Evolutionary conservation across 1,284 basidiomycete genomes (phyloP).

Genomic region (Salmacisia buchloeana): DNA sequence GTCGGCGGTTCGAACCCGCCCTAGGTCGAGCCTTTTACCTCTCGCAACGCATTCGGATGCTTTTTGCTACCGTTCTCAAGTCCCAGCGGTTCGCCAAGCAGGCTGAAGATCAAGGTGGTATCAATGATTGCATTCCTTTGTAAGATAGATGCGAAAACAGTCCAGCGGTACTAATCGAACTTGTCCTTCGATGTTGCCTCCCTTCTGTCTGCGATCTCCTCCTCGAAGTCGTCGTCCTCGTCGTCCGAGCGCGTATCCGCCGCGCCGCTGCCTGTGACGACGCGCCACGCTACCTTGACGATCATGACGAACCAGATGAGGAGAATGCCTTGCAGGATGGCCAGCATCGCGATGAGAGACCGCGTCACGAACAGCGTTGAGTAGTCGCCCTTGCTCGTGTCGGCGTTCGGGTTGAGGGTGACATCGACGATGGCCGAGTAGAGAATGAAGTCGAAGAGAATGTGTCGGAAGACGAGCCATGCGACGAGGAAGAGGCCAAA

Average conservation of each 20-base stretch:
- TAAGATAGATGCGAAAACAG: too few relatives aligned
- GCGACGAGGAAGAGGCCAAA: conserved; percentile 64
- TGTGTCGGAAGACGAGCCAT: conserved; percentile 43
- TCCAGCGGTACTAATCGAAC: too few relatives aligned
- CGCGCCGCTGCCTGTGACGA: conserved; percentile 70
- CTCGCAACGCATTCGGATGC: too few relatives aligned
- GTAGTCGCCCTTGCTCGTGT: not conserved
- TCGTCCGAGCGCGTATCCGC: conserved; percentile 61
- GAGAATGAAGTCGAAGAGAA: conserved; percentile 35
- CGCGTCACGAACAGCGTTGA: not conserved
- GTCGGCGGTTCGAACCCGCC: too few relatives aligned
- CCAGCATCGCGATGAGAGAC: conserved; percentile 26
- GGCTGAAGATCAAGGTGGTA: too few relatives aligned
- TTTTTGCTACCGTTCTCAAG: too few relatives aligned
- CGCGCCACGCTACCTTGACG: conserved; percentile 70
- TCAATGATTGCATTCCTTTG: too few relatives aligned
- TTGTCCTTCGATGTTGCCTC: too few relatives aligned
- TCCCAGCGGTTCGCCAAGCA: too few relatives aligned
- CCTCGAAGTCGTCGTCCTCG: too few relatives aligned
- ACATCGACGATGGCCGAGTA: conserved; percentile 26
- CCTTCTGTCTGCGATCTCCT: too few relatives aligned
- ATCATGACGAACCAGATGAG: conserved; percentile 82
- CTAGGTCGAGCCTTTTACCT: too few relatives aligned
- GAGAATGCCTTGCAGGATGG: conserved; percentile 61
- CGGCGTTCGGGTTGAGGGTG: not conserved